Evolutionary conservation across 805 yeast species (phyloP), one percentile per base, ranked within the genome.

Genomic region (Nakazawaea molendinolei): DNA sequence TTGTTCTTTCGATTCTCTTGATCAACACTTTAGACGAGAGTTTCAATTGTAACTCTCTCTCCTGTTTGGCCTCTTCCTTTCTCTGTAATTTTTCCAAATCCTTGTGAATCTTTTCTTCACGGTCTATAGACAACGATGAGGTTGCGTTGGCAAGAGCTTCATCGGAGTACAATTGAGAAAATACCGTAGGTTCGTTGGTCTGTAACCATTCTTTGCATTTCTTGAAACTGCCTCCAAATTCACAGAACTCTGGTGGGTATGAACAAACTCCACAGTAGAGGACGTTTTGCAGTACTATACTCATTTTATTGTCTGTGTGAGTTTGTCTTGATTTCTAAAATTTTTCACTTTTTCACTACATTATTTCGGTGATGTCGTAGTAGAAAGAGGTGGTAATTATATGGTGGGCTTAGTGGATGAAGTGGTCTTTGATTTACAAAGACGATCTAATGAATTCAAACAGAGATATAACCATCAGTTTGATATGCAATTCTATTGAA

Each of bases 211-310:
- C 76, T 49, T 83, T 86, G 62, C 97, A 89, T 52, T 85, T 76
- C 53, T 79, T 80, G 58, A 84, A 69, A 19, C 78, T 63, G 31
- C 82, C 84, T 9, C 95, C 92, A 53, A 89, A 89, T 55, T 90
- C 97, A 63, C 97, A 89, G 61, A 79, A 89, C 58, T 78, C 95
- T 4, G 86, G 86, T n/a, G 95, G 95, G 52, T 72, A 79, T 1
- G 86, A 61, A 55, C 95, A 86, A 10, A 85, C 72, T 5, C 76
- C 86, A 55, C 95, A 86, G 61, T 86, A 86, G 12, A 70, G 51
- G 15, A 79, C 73, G 17, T 55, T 51, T 44, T 53, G 62, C 23
- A 69, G 42, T 13, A 14, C 39, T 18, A 43, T 32, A 12, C 14
- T 17, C 16, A 28, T 21, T 22, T 28, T n/a, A n/a, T n/a, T n/a